phyloP scores from a whole-genome alignment of 345 rosid genomes.

The Heritiera fomes region DNA sequence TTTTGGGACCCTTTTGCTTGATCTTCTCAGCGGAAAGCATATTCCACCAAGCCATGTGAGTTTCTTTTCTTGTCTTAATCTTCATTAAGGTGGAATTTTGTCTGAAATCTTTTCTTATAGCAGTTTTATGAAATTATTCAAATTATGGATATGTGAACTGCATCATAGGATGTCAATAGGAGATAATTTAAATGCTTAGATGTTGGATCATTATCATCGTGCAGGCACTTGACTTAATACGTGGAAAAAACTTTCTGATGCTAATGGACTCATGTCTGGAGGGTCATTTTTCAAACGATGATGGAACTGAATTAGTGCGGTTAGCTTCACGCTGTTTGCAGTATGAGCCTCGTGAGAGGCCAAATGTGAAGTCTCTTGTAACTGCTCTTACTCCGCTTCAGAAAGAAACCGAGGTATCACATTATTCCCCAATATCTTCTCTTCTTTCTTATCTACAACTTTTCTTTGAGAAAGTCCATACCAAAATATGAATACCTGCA shows the following conservation, averaged over 20 bases:
- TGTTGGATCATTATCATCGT: conserved; percentile 13
- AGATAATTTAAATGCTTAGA: conserved; percentile 16
- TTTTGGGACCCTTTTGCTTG: conserved; percentile 77
- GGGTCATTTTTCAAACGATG: conserved; percentile 80
- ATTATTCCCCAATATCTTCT: conserved; percentile 5
- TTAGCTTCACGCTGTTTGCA: conserved; percentile 86
- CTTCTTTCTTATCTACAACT: conserved; percentile 1
- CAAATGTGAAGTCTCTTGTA: conserved; percentile 78
- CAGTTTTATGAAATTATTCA: neutral
- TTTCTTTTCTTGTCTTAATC: conserved; percentile 12
- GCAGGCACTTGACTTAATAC: conserved; percentile 86
- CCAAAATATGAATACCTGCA: neutral
- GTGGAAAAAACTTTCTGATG: conserved; percentile 75
- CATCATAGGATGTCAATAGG: neutral
- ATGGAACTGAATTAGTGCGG: conserved; percentile 83
- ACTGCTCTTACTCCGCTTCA: conserved; percentile 66
- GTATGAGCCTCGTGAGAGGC: conserved; percentile 90
- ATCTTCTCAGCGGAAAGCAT: conserved; percentile 94
- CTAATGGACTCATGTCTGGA: conserved; percentile 83
- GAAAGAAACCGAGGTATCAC: conserved; percentile 66
- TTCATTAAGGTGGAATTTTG: neutral
- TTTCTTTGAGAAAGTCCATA: conserved; percentile 3
- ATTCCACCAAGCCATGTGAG: conserved; percentile 92
- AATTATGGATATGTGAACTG: neutral
- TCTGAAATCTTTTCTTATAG: neutral